phyloP scores from a whole-genome alignment of 495 filamentous ascomycete species.

The Hypoxylon fragiforme region DNA sequence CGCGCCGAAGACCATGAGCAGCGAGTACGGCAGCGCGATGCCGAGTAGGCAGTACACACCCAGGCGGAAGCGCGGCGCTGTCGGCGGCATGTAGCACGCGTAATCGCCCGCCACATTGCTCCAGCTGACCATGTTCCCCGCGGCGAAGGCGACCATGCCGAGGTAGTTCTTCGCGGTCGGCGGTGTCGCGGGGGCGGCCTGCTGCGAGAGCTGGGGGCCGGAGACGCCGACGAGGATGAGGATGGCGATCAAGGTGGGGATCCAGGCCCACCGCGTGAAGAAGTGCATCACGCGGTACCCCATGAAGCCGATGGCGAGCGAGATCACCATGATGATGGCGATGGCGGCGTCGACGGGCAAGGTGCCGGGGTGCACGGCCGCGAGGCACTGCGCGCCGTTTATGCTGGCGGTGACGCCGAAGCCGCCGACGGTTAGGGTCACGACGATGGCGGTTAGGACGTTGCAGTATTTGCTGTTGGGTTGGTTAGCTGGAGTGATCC shows the following conservation, averaged over 20 bases:
- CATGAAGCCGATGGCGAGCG: conserved; percentile 52
- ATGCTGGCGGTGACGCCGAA: conserved; percentile 48
- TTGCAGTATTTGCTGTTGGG: conserved; percentile 25
- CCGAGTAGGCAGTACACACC: conserved; percentile 42
- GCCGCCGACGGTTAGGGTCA: conserved; percentile 47
- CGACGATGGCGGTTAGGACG: conserved; percentile 34
- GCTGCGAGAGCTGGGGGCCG: conserved; percentile 46
- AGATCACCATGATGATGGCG: conserved; percentile 53
- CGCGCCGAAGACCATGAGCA: conserved; percentile 51
- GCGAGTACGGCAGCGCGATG: conserved; percentile 45
- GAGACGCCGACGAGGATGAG: conserved; percentile 54
- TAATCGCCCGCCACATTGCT: conserved; percentile 40
- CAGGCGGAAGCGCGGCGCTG: conserved; percentile 39
- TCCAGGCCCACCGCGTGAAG: conserved; percentile 60
- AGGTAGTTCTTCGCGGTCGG: conserved; percentile 20
- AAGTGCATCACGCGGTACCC: conserved; percentile 57
- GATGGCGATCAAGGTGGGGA: conserved; percentile 55
- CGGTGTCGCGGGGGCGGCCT: conserved; percentile 14
- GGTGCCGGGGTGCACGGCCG: conserved; percentile 49
- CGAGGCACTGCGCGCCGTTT: conserved; percentile 48
- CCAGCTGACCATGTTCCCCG: conserved; percentile 38
- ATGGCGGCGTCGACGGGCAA: conserved; percentile 54
- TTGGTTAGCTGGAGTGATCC: background rate
- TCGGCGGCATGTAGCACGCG: conserved; percentile 41
- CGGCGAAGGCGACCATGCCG: conserved; percentile 34